Conservation (phyloP, 2,329 filamentous ascomycete genomes). For the Phaeosphaeriaceae sp. region DNA sequence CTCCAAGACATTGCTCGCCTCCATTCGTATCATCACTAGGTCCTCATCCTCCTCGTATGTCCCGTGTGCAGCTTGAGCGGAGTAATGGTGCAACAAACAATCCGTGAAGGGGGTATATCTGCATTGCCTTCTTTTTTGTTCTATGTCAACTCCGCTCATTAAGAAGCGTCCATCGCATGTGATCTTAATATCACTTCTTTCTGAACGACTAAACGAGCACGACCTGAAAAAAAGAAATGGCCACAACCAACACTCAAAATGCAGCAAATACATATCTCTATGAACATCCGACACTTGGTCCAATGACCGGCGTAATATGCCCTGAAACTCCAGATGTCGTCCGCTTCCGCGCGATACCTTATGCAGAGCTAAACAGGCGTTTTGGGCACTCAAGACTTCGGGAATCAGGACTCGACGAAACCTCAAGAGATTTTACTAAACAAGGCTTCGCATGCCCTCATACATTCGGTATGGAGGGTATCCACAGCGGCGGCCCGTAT, state of each 20-base stretch:
- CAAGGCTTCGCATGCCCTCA: conserved; percentile 31
- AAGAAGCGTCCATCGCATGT: no score
- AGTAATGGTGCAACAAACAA: not conserved
- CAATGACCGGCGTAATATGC: conserved; percentile 21
- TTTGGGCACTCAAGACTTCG: conserved; percentile 28
- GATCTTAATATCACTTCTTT: not conserved
- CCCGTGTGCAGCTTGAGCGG: not conserved
- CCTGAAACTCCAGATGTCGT: conserved; percentile 30
- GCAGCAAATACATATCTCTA: conserved; percentile 17
- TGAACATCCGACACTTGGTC: conserved; percentile 23
- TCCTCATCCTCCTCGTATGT: not conserved
- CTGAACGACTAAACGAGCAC: not conserved
- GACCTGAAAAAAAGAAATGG: not conserved
- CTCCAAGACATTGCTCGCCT: not conserved
- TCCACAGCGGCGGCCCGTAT: conserved; percentile 20
- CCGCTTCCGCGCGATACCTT: conserved; percentile 32
- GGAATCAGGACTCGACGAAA: conserved; percentile 3
- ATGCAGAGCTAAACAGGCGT: conserved; percentile 27
- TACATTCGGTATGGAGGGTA: conserved; percentile 6
- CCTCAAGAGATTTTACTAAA: conserved; percentile 21
- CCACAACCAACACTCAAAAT: not conserved
- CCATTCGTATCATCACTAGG: not conserved
- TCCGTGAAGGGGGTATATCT: no score
- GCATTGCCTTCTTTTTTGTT: no score
- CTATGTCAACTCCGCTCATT: no score